These are phyloP conservation scores for Kandelia obovata DNA, from an alignment of 345 rosid species.

Conservation along the genomic window DNA sequence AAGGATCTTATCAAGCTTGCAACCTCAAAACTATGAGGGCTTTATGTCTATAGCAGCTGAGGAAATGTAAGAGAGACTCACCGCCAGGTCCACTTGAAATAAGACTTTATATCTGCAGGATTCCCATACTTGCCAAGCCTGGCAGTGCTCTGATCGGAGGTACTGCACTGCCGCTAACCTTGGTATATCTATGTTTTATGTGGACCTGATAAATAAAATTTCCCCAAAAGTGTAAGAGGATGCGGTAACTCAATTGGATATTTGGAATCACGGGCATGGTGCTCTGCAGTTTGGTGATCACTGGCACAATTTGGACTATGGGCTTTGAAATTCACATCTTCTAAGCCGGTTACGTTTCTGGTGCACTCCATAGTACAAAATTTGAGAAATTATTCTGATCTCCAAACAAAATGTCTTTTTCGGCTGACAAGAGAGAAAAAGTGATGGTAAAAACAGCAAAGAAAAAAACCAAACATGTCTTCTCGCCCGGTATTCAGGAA, in stretches of 20 bases:
- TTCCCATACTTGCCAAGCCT: slow-evolving; percentile 53
- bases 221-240: slow-evolving; percentile 24
- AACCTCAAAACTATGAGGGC: slow-evolving; percentile 60
- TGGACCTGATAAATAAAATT: slow-evolving; percentile 35
- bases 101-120: slow-evolving; percentile 44
- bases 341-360: slow-evolving; percentile 29
- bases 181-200: slow-evolving; percentile 57
- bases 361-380: too few species aligned
- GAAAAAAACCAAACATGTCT: too few species aligned
- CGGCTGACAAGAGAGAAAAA: too few species aligned
- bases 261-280: slow-evolving; percentile 40
- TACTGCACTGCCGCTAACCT: slow-evolving; percentile 45
- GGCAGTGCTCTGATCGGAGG: slow-evolving; percentile 59
- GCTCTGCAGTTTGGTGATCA: slow-evolving; percentile 36
- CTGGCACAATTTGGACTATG: slow-evolving; percentile 46
- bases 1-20: slow-evolving; percentile 80
- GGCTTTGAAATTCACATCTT: slow-evolving; percentile 50
- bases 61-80: too few species aligned
- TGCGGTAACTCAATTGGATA: slow-evolving; percentile 40
- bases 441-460: too few species aligned
- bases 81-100: slow-evolving; percentile 32
- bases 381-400: too few species aligned
- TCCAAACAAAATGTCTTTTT: too few species aligned
- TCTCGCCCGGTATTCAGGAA: too few species aligned
- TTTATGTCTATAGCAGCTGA: too few species aligned